These are phyloP conservation scores for Moricandia moricandioides DNA, from an alignment of 345 rosid species.

Conservation along the genomic window DNA sequence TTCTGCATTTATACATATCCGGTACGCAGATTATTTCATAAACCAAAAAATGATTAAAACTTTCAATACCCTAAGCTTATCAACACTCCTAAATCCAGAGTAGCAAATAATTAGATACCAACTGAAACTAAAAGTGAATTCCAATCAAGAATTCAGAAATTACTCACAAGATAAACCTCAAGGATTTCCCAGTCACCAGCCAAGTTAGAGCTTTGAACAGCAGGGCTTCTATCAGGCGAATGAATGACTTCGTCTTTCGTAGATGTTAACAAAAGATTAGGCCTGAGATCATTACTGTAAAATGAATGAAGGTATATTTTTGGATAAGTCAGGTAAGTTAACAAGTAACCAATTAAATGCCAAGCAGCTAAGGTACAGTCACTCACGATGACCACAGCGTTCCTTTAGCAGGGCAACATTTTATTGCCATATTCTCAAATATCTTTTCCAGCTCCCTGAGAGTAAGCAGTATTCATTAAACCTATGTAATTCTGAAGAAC, in stretches of 20 bases:
- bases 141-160: conserved; percentile 28
- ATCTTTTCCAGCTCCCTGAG: conserved; percentile 82
- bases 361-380: conserved; percentile 10
- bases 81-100: conserved; percentile 5
- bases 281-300: conserved; percentile 47
- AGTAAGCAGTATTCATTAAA: conserved; percentile 20
- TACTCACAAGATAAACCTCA: conserved; percentile 83
- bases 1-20: conserved; percentile 49
- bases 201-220: conserved; percentile 45
- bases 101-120: not conserved
- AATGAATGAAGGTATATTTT: not conserved
- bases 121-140: not conserved
- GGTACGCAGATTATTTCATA: not conserved
- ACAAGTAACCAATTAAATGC: conserved; percentile 19
- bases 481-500: conserved; percentile 8
- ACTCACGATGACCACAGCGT: conserved; percentile 34
- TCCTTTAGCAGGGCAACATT: conserved; percentile 74
- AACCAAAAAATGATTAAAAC: not conserved
- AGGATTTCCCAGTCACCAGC: conserved; percentile 83
- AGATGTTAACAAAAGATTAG: conserved; percentile 56
- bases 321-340: not conserved
- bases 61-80: conserved; percentile 2
- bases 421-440: conserved; percentile 70
- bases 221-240: conserved; percentile 52
- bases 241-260: conserved; percentile 53